Evolutionary conservation across 352 stramenopile genomes (phyloP), one percentile per base, ranked within the genome.

Genomic region (Phytopythium vexans): DNA sequence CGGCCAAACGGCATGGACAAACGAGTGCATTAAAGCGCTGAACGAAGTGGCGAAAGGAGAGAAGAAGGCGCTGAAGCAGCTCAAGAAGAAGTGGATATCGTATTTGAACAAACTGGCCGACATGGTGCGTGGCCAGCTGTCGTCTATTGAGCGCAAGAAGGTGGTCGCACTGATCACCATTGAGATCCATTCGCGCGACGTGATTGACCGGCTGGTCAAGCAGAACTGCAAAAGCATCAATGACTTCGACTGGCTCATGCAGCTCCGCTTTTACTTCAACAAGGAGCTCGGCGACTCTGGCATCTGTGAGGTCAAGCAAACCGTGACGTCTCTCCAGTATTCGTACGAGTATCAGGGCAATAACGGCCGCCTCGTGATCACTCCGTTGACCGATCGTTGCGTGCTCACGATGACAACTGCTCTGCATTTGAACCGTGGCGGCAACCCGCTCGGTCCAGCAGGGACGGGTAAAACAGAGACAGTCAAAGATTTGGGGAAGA

Each of bases 91-190:
- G 44, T 97, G 94, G 86, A 71, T 97, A 15, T 92, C 79, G 21
- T 97, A 97, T 47, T 56, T 98, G 9, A 97, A 97, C 66, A 97
- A 96, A 33, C 80, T 98, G 3, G 95, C 88, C 0, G 89, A 98
- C 43, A 95, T 98, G 85, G 88, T 98, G 45, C 85, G 90, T 12
- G 88, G 89, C 0, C 80, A 95, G 52, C 71, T 98, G 4, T 88
- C 82, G 9, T 64, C 86, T 4, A 93, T 89, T 31, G 92, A 98
- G 11, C 89, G 95, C 14, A 97, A 95, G 48, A 98, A 98, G 72
- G 95, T 98, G 6, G 97, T 98, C 37, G 96, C 94, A 38, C 70
- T 99, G 12, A 98, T 99, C 68, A 98, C 94, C 35, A 98, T 98
- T 62, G 95, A 99, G 65, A 97, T 98, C 41, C 95, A 99, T 55